Conservation (phyloP, 306 rosid species). For the Cucurbita argyrosperma region DNA sequence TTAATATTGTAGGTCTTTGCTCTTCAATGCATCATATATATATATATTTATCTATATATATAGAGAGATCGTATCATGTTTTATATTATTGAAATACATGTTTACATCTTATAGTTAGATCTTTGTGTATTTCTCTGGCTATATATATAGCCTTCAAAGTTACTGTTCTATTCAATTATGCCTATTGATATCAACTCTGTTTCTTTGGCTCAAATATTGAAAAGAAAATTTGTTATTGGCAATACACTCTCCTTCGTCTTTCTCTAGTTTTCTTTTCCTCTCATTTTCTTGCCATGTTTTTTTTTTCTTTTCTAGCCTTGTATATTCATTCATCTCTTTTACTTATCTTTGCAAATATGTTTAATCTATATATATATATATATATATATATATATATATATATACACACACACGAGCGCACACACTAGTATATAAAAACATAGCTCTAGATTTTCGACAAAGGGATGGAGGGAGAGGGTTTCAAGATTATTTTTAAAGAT, state of each 20-base stretch:
- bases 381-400: too few species aligned
- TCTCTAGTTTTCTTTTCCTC: not conserved
- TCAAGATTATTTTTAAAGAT: too few species aligned
- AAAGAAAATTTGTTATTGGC: not conserved
- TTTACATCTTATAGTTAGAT: constrained; percentile 4
- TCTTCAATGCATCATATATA: constrained; percentile 1
- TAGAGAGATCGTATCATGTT: not conserved
- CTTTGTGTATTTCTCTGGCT: not conserved
- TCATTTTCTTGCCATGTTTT: too few species aligned
- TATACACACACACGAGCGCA: too few species aligned
- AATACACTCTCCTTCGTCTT: not conserved
- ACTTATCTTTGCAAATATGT: too few species aligned
- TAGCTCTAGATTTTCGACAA: too few species aligned
- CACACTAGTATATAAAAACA: too few species aligned
- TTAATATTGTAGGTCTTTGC: constrained; percentile 2
- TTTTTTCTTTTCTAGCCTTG: too few species aligned
- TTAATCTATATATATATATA: too few species aligned
- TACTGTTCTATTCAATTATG: constrained; percentile 6
- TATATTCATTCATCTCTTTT: too few species aligned
- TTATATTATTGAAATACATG: constrained; percentile 7
- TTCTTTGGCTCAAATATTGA: not conserved
- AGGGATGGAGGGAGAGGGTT: too few species aligned
- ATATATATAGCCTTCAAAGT: not conserved
- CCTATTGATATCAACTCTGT: not conserved
- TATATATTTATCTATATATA: not conserved